A percentile compares a stretch with the other conserved stretches of the same genome.
These are phyloP conservation scores for Austroboletus festivus DNA, from an alignment of 768 basidiomycete species.

Conservation along the genomic window DNA sequence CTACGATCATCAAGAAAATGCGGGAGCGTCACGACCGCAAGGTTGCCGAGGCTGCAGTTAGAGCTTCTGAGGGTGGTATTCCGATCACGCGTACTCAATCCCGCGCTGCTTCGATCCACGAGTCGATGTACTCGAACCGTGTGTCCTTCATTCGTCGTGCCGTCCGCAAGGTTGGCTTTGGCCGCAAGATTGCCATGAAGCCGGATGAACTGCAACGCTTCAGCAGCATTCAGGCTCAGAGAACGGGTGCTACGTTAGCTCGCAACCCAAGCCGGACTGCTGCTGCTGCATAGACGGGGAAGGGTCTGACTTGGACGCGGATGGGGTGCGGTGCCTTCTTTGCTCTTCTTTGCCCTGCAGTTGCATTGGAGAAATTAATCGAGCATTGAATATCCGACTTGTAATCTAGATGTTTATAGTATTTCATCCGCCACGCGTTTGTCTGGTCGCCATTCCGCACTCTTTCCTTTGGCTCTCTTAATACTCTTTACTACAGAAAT, in stretches of 20 bases:
- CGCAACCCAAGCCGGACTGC: slow-evolving; percentile 70
- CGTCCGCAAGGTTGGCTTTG: slow-evolving; percentile 85
- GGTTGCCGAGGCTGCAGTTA: slow-evolving; percentile 37
- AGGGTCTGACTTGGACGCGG: slow-evolving; percentile 6
- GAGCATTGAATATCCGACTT: slow-evolving; percentile 31
- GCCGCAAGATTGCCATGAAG: slow-evolving; percentile 74
- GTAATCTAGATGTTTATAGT: slow-evolving; percentile 33
- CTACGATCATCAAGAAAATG: slow-evolving; percentile 81
- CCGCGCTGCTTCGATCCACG: slow-evolving; percentile 85
- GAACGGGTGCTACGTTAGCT: slow-evolving; percentile 73
- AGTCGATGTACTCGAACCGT: slow-evolving; percentile 93
- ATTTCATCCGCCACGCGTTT: slow-evolving; percentile 13
- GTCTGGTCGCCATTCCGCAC: slow-evolving; percentile 17
- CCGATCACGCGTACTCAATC: slow-evolving; percentile 86
- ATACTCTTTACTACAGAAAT: slow-evolving; percentile 7
- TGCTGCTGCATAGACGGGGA: slow-evolving; percentile 30
- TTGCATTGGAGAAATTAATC: slow-evolving; percentile 16
- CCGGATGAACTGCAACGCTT: slow-evolving; percentile 84
- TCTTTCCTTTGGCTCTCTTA: slow-evolving; percentile 15
- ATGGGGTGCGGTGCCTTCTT: slow-evolving; percentile 23
- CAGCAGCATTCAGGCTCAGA: slow-evolving; percentile 80
- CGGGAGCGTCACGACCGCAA: slow-evolving; percentile 59
- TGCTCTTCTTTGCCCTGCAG: slow-evolving; percentile 18
- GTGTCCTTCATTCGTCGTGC: slow-evolving; percentile 90
- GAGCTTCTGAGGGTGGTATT: slow-evolving; percentile 40